phyloP scores from a whole-genome alignment of 176 grass and related monocot genomes.

The Raddia guianensis region DNA sequence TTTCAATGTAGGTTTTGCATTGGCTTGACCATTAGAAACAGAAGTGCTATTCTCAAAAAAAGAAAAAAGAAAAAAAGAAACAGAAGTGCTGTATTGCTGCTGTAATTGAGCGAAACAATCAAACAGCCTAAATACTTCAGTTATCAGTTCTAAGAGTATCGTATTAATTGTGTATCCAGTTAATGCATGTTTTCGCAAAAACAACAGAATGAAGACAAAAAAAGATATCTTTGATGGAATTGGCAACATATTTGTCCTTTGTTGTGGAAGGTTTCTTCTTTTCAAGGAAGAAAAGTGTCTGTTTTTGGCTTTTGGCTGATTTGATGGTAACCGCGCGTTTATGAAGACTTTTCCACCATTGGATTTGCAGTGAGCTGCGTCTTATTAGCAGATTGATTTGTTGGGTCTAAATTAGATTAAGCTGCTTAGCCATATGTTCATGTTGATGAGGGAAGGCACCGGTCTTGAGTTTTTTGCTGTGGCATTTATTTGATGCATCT shows the following conservation, averaged over 20 bases:
- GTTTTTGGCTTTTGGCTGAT: slow-evolving; percentile 10
- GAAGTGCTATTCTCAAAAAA: too few species aligned
- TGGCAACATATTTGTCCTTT: background rate
- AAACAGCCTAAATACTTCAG: too few species aligned
- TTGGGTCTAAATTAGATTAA: background rate
- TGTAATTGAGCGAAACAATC: too few species aligned
- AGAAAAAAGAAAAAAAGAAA: too few species aligned
- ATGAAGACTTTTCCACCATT: slow-evolving; percentile 1
- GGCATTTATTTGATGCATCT: slow-evolving; percentile 17
- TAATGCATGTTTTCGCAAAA: too few species aligned
- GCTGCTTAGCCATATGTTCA: background rate
- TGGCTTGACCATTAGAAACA: too few species aligned
- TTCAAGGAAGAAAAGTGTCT: background rate
- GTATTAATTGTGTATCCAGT: too few species aligned
- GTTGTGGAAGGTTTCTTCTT: slow-evolving; percentile 16
- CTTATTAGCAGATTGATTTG: slow-evolving; percentile 16
- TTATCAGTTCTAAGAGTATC: too few species aligned
- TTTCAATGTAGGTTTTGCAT: too few species aligned
- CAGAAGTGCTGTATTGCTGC: too few species aligned
- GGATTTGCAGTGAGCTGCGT: background rate
- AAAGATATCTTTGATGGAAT: too few species aligned
- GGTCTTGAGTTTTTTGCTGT: slow-evolving; percentile 6
- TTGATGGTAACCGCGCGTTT: slow-evolving; percentile 1
- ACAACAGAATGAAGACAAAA: too few species aligned
- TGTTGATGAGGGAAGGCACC: background rate